phyloP scores from a whole-genome alignment of 2,329 filamentous ascomycete genomes.

The Trichocomaceae sp. region DNA sequence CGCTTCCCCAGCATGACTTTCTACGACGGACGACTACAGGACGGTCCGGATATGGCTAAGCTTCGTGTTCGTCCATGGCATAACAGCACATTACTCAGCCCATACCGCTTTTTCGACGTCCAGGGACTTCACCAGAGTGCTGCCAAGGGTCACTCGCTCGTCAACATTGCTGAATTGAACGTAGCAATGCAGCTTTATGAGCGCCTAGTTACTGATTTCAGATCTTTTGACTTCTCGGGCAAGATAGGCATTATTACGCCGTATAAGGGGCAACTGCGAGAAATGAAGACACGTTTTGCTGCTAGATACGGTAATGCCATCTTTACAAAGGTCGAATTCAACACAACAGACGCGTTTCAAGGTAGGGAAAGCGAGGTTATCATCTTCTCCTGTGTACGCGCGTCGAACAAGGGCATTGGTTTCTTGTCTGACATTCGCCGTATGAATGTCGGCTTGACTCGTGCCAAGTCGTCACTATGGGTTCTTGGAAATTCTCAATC shows the following conservation, averaged over 20 bases:
- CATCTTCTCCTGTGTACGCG: constrained; percentile 97
- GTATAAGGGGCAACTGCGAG: constrained; percentile 85
- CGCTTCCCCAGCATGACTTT: constrained; percentile 83
- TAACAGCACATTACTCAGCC: constrained; percentile 68
- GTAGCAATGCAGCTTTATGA: constrained; percentile 81
- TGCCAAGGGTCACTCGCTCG: constrained; percentile 76
- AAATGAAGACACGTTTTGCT: constrained; percentile 69
- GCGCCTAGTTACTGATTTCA: constrained; percentile 67
- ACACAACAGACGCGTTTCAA: constrained; percentile 97
- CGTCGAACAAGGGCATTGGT: constrained; percentile 86
- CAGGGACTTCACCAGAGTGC: constrained; percentile 77
- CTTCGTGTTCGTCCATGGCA: constrained; percentile 83
- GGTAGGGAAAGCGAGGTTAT: constrained; percentile 96
- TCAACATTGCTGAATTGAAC: constrained; percentile 81
- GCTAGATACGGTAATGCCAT: constrained; percentile 68
- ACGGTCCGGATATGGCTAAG: constrained; percentile 74
- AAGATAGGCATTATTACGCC: constrained; percentile 97
- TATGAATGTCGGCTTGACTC: constrained; percentile 98
- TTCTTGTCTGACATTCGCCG: constrained; percentile 97
- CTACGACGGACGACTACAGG: constrained; percentile 79
- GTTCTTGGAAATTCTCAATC: constrained; percentile 89
- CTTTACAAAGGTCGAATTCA: constrained; percentile 81
- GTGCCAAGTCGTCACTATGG: constrained; percentile 94
- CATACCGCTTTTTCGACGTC: constrained; percentile 96
- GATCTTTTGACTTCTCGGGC: constrained; percentile 61